Conservation (phyloP, 805 yeast genomes). For the Barnettozyma siamensis region DNA sequence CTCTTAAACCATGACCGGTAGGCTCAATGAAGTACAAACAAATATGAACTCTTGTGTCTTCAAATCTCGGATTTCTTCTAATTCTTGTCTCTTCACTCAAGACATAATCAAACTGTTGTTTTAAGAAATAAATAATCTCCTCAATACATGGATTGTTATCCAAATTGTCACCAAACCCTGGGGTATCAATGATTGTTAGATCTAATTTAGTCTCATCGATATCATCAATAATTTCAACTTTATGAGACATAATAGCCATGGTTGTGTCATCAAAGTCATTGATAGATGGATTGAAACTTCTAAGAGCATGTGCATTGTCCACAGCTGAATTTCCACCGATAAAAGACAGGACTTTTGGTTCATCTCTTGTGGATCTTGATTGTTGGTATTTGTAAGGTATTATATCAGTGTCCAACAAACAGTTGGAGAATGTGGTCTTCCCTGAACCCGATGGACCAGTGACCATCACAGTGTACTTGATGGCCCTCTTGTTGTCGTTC, state of each 20-base stretch:
- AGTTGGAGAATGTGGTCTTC: constrained; percentile 68
- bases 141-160: constrained; percentile 62
- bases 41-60: constrained; percentile 72
- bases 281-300: constrained; percentile 54
- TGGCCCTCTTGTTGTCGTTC: constrained; percentile 67
- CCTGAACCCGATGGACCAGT: constrained; percentile 76
- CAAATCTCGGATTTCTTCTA: constrained; percentile 76
- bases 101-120: constrained; percentile 72
- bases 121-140: constrained; percentile 61
- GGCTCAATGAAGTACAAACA: constrained; percentile 70
- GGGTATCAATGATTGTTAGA: constrained; percentile 65
- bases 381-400: constrained; percentile 54
- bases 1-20: constrained; percentile 73
- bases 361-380: constrained; percentile 24
- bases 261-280: constrained; percentile 65
- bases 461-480: constrained; percentile 67
- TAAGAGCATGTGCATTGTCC: constrained; percentile 36
- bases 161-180: constrained; percentile 70
- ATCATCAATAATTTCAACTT: constrained; percentile 49
- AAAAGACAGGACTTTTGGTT: constrained; percentile 21
- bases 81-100: constrained; percentile 85
- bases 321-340: constrained; percentile 10
- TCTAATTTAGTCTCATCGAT: constrained; percentile 53
- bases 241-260: constrained; percentile 64
- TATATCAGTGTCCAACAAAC: constrained; percentile 56